Conservation (phyloP, 2,329 filamentous ascomycete genomes). For the Colletotrichum liriopes region DNA sequence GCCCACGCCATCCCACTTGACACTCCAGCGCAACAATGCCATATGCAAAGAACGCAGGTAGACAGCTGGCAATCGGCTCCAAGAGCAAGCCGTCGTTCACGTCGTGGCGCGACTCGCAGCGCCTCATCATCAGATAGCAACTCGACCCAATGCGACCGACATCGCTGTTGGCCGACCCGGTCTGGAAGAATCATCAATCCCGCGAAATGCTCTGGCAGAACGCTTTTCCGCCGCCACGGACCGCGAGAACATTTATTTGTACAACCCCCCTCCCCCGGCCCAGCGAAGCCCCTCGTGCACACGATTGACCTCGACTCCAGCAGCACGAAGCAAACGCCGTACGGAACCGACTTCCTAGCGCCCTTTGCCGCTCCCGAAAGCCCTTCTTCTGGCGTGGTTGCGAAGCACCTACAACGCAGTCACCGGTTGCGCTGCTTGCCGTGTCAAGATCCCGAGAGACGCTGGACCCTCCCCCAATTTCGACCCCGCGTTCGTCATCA, state of each 20-base stretch:
- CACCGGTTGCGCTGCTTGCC: slow-evolving; percentile 17
- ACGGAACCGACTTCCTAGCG: neutral
- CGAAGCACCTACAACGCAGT: too few species aligned
- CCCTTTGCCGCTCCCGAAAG: neutral
- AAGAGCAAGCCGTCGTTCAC: neutral
- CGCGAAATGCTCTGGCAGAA: slow-evolving; percentile 25
- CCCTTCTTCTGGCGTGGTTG: neutral
- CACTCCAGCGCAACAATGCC: neutral
- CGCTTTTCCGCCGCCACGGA: slow-evolving; percentile 34
- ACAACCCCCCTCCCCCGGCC: neutral
- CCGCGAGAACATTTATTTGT: slow-evolving; percentile 13
- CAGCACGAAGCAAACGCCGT: neutral
- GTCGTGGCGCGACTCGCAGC: neutral
- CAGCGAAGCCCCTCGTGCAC: neutral
- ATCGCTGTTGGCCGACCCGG: neutral
- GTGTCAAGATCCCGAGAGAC: slow-evolving; percentile 30
- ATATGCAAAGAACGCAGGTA: neutral
- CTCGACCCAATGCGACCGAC: neutral
- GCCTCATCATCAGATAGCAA: neutral
- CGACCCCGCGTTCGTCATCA: slow-evolving; percentile 38
- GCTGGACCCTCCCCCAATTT: slow-evolving; percentile 12
- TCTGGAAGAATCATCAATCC: slow-evolving; percentile 37
- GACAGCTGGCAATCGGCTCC: neutral
- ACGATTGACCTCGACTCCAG: neutral
- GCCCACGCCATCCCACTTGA: neutral